phyloP scores from a whole-genome alignment of 352 stramenopile species.

The Globisporangium nagaii region DNA sequence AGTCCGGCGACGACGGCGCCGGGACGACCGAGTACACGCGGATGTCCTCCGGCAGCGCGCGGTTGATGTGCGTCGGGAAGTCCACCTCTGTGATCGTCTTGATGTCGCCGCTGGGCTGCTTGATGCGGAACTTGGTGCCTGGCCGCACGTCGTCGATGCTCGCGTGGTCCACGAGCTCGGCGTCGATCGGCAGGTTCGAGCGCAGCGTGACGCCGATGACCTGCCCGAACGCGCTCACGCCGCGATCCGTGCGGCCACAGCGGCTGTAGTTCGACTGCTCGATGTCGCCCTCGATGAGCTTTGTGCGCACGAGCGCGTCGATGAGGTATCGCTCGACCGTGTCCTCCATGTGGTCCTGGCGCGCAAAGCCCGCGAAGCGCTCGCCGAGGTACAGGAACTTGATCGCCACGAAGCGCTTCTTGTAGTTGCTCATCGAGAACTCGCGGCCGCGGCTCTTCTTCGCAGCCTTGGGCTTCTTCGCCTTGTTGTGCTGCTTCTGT shows the following conservation, averaged over 20 bases:
- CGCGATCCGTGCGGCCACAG: conserved; percentile 96
- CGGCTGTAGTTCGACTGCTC: conserved; percentile 88
- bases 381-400: conserved; percentile 87
- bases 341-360: conserved; percentile 86
- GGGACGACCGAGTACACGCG: conserved; percentile 80
- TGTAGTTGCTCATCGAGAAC: conserved; percentile 79
- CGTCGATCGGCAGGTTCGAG: conserved; percentile 66
- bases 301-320: conserved; percentile 88
- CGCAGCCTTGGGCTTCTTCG: conserved; percentile 46
- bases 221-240: conserved; percentile 90
- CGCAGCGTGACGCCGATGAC: conserved; percentile 66
- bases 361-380: conserved; percentile 85
- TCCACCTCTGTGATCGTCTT: conserved; percentile 90
- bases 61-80: conserved; percentile 96
- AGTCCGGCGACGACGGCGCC: conserved; percentile 68
- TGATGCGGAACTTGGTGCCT: conserved; percentile 56
- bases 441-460: conserved; percentile 36
- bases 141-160: conserved; percentile 67
- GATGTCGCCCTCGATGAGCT: conserved; percentile 83
- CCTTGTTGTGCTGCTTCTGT: conserved; percentile 15
- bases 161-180: conserved; percentile 48
- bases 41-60: conserved; percentile 89
- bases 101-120: conserved; percentile 47
- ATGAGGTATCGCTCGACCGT: conserved; percentile 94
- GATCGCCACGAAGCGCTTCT: conserved; percentile 58